Evolutionary conservation across 148 eudicot species (phyloP).

Genomic region (Bassia scoparia): DNA sequence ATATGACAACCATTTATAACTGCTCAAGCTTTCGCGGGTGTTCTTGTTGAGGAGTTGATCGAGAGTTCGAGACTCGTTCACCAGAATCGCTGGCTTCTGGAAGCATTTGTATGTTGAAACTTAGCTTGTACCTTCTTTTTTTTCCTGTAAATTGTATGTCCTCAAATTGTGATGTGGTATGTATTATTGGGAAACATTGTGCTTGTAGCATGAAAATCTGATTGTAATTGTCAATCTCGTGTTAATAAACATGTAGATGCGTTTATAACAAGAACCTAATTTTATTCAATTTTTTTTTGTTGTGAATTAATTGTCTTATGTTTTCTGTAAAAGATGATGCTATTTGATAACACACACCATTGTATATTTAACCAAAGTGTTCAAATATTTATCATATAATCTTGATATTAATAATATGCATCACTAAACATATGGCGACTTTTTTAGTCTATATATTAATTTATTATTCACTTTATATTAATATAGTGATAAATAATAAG

Average conservation of each 20-base stretch:
- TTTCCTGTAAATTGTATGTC: background rate
- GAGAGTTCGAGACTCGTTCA: slow-evolving; percentile 1
- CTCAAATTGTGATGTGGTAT: slow-evolving; percentile 15
- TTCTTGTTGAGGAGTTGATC: background rate
- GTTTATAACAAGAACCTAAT: background rate
- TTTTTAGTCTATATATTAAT: no score
- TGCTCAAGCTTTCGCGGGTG: slow-evolving; percentile 1
- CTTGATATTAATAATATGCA: no score
- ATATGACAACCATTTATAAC: slow-evolving; percentile 1
- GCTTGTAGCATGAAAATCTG: slow-evolving; percentile 4
- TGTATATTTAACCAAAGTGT: no score
- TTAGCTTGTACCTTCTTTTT: slow-evolving; percentile 8
- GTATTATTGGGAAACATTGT: slow-evolving; percentile 5
- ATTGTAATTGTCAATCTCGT: slow-evolving; percentile 11
- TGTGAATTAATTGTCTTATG: no score
- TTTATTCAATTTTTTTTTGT: background rate
- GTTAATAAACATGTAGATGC: background rate
- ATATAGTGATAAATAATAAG: no score
- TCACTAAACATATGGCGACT: no score
- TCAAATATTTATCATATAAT: no score
- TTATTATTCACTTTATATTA: no score
- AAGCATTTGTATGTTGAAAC: slow-evolving; percentile 28
- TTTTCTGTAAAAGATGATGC: no score
- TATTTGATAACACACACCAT: no score
- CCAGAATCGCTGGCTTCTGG: slow-evolving; percentile 7